phyloP scores from a whole-genome alignment of 768 basidiomycete genomes.

The Neoboletus brunneissimus region DNA sequence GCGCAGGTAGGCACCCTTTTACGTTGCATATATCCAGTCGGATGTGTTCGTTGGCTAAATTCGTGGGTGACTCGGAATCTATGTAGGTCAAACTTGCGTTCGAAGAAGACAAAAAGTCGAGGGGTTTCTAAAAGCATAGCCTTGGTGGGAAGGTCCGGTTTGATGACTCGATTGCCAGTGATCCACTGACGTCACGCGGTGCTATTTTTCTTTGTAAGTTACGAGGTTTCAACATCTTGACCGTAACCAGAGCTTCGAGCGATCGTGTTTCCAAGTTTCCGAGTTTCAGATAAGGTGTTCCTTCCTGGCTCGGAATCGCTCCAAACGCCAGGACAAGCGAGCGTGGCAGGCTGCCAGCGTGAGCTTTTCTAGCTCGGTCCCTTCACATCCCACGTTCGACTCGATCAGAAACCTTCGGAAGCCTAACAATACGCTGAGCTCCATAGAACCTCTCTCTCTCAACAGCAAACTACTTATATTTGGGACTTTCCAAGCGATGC shows the following conservation, averaged over 20 bases:
- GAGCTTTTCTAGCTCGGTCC: neutral
- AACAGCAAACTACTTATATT: neutral
- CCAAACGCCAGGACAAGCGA: neutral
- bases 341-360: no score
- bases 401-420: neutral
- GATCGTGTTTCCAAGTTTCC: no score
- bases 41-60: neutral
- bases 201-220: no score
- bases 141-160: neutral
- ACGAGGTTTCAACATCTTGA: no score
- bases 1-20: conserved; percentile 40
- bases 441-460: no score
- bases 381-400: neutral
- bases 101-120: conserved; percentile 40
- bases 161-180: neutral
- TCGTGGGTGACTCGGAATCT: neutral
- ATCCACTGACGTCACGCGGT: neutral
- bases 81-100: conserved; percentile 48
- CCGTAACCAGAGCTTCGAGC: no score
- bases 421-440: neutral
- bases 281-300: no score
- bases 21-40: neutral
- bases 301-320: neutral
- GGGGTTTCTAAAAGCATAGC: conserved; percentile 2
- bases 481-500: neutral